Evolutionary conservation across 495 filamentous ascomycete genomes (phyloP).

Genomic region (Aspergillus baeticus): DNA sequence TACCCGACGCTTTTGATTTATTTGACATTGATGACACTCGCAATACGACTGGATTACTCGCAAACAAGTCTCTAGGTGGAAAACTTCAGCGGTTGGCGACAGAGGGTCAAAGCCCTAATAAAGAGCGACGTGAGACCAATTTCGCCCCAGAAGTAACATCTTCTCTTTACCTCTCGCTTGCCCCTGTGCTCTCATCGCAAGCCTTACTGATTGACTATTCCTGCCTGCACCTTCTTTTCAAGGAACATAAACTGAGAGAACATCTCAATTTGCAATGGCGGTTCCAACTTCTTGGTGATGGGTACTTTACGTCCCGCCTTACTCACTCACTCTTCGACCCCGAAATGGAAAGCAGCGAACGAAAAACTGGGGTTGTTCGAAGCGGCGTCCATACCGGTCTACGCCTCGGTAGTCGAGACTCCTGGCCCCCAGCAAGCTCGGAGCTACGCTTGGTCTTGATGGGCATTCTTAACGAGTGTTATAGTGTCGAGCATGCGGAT

Average conservation of each 20-base stretch:
- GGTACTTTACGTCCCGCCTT: constrained; percentile 75
- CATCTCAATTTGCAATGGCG: constrained; percentile 75
- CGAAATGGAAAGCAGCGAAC: constrained; percentile 77
- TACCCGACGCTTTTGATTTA: constrained; percentile 32
- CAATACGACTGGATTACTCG: constrained; percentile 24
- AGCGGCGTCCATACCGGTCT: constrained; percentile 76
- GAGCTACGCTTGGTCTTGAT: constrained; percentile 86
- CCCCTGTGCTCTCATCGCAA: constrained; percentile 70
- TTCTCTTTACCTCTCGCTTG: constrained; percentile 71
- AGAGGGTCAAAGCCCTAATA: constrained; percentile 12
- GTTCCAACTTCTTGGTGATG: constrained; percentile 82
- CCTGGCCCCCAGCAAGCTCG: constrained; percentile 91
- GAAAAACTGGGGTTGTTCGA: constrained; percentile 62
- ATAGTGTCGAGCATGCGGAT: constrained; percentile 34
- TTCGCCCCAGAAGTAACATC: constrained; percentile 73
- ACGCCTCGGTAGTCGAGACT: constrained; percentile 69
- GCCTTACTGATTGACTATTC: constrained; percentile 72
- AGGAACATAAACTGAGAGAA: constrained; percentile 65
- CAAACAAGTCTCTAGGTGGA: constrained; percentile 28
- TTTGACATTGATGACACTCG: constrained; percentile 39
- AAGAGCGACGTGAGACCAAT: constrained; percentile 4
- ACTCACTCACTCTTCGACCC: constrained; percentile 83
- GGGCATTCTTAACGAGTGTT: constrained; percentile 79
- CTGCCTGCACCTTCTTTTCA: constrained; percentile 78
- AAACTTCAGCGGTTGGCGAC: constrained; percentile 29